Evolutionary conservation across 1,284 basidiomycete genomes (phyloP), one percentile per base, ranked within the genome.

Genomic region (Cystobasidium slooffiae): DNA sequence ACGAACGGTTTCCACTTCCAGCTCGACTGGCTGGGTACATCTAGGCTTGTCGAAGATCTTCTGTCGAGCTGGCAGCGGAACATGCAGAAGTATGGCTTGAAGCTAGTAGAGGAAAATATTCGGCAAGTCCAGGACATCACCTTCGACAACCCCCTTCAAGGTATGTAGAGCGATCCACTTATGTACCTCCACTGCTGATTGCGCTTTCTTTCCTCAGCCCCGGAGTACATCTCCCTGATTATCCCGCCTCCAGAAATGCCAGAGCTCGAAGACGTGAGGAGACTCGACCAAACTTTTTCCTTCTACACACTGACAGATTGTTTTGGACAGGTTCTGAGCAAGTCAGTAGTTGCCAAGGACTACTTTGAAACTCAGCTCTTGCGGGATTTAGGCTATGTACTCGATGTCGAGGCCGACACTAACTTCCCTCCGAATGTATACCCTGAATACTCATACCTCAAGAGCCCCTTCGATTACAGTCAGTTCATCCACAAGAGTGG

Each of bases 11-110:
- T 95, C 84, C 94, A 97, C 83, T 93, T 97, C 80, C 95, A 99
- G 82, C 86, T 99, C 53, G 94, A 98, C 78, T 99, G 97, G 96
- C 90, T 98, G 31, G 94, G 94, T 9, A 93, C 94, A 0, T 95
- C 94, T 0, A 92, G 94, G n/a, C 90, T 91, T 77, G 92, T 99
- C 74, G 96, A 99, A 77, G 94, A 97, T 78, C 86, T 91, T 49
- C 86, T 98, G 10, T 89, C 91, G 52, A 87, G 88, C 67, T 97
- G 94, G 91, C 89, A 88, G 62, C 87, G 92, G 44, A 87, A 88
- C 0, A 91, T 97, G 46, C 94, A 97, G 78, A 87, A 90, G 59
- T 95, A 95, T 78, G 96, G 96, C 0, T 85, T 99, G 70, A 92
- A 90, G 78, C 88, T 98, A 9, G 92, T 98, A 61, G 73, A 76